Evolutionary conservation across 2,329 filamentous ascomycete species (phyloP).

Genomic region (Magnaporthales sp.): DNA sequence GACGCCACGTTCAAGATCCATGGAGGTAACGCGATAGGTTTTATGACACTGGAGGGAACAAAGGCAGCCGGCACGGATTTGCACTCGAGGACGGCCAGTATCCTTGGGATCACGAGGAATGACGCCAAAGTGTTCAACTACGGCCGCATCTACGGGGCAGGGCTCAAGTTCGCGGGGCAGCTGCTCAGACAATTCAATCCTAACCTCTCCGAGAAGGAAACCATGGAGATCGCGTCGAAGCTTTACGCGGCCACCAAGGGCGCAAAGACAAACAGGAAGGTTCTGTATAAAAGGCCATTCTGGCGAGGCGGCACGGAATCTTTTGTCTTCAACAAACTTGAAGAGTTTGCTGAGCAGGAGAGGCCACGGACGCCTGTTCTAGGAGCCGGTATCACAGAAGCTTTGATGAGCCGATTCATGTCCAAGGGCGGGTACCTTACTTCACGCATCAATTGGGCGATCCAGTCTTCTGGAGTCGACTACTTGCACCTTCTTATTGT

Average conservation of each 20-base stretch:
- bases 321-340: conserved; percentile 95
- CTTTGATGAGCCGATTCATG: conserved; percentile 80
- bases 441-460: conserved; percentile 97
- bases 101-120: conserved; percentile 88
- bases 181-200: conserved; percentile 93
- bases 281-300: conserved; percentile 66
- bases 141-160: conserved; percentile 96
- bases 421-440: conserved; percentile 89
- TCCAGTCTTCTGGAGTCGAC: conserved; percentile 94
- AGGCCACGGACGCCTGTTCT: conserved; percentile 83
- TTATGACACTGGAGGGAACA: conserved; percentile 97
- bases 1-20: conserved; percentile 93
- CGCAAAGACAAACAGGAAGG: conserved; percentile 67
- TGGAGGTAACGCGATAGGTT: conserved; percentile 93
- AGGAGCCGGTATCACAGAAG: conserved; percentile 92
- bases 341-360: conserved; percentile 96
- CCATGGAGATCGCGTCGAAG: conserved; percentile 63
- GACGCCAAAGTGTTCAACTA: conserved; percentile 99
- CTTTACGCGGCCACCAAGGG: conserved; percentile 90
- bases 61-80: conserved; percentile 91
- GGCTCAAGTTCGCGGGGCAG: conserved; percentile 84
- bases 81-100: conserved; percentile 86
- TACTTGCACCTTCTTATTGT: conserved; percentile 93
- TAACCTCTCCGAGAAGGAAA: conserved; percentile 68
- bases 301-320: conserved; percentile 97